Evolutionary conservation across 169 alveolate genomes (phyloP), one percentile per base, ranked within the genome.

Genomic region (Perkinsus chesapeaki): DNA sequence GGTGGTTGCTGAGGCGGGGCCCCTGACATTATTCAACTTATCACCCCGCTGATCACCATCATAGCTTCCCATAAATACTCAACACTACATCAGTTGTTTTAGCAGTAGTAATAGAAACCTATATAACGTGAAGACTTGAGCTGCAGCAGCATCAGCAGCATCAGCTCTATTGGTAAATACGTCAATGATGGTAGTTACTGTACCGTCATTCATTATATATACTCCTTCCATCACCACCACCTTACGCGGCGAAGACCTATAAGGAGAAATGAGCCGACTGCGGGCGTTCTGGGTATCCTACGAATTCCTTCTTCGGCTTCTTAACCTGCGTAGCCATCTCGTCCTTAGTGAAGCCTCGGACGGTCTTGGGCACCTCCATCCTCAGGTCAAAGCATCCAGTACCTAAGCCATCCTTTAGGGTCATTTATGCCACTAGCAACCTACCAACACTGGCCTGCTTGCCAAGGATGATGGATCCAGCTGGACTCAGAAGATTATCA

Each of bases 261-360:
- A 12, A 3, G 23, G 31, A 60, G 3, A 16, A n/a, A n/a, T n/a
- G 37, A 60, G 31, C 23, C 1, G 7, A 34, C 82, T 43, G 60
- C 5, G 5, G 82, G 82, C 31, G 82, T 0, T 60, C 82, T 23
- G 31, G 31, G 36, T 0, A 12, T 7, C 82, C 82, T 60, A 60
- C 82, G 82, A 60, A 60, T 60, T 60, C 82, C 82, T 60, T 60
- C 82, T 60, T 60, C 82, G 82, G 82, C 82, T 60, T 60, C 82
- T 60, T 60, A 34, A 60, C 82, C 82, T 60, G 82, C 12, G 82
- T 60, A 60, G 82, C 31, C 82, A 60, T 9, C 82, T 60, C 82
- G 31, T 16, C 23, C 82, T 60, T 60, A 16, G 82, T 34, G 27
- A 60, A 34, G 12, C 82, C 82, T 23, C 82, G 82, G 1, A 60